Evolutionary conservation across 179 eudicot genomes (phyloP), one percentile per base, ranked within the genome.

Genomic region (Pouteria campechiana): DNA sequence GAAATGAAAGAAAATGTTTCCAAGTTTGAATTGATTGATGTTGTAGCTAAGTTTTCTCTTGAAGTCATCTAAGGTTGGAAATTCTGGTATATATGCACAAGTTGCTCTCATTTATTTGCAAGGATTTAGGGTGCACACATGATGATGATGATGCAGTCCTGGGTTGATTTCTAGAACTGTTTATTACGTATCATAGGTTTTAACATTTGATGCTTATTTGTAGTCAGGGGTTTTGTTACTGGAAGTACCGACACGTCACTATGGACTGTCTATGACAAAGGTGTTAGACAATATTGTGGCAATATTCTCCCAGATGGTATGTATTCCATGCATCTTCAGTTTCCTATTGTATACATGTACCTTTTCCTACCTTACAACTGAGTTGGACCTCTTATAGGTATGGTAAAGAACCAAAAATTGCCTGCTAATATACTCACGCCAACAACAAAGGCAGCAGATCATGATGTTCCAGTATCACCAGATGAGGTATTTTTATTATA

Each of bases 241-340:
- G 98, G 98, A 57, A 85, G 93, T 55, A 90, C 95, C 6, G 98
- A 81, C 70, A 90, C 98, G 42, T 90, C 98, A 41, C 68, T 90
- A 12, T 90, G 95, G 98, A 90, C 98, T 0, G 90, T 86, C 48
- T 85, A 90, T 75, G 73, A 81, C 24, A 74, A 85, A 12, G 95
- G 93, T 11, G 63, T 76, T 14, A 73, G 95, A 5, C 76, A 79
- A 47, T 86, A 86, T 61, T 90, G 95, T 41, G 98, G 98, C 70
- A 90, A 90, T 68, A 58, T 50, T 19, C 83, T 90, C 37, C 89
- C 94, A 25, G 84, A 86, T 57, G 97, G 94, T 88, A 64, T 47
- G 29, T 38, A 42, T 29, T 42, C 34, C 5, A 8, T 21, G 31
- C 37, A 25, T 40, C n/a, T 15, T 13, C 18, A 23, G 4, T 0